Evolutionary conservation across 2,329 filamentous ascomycete genomes (phyloP).

Genomic region (Ophiostoma piceae): DNA sequence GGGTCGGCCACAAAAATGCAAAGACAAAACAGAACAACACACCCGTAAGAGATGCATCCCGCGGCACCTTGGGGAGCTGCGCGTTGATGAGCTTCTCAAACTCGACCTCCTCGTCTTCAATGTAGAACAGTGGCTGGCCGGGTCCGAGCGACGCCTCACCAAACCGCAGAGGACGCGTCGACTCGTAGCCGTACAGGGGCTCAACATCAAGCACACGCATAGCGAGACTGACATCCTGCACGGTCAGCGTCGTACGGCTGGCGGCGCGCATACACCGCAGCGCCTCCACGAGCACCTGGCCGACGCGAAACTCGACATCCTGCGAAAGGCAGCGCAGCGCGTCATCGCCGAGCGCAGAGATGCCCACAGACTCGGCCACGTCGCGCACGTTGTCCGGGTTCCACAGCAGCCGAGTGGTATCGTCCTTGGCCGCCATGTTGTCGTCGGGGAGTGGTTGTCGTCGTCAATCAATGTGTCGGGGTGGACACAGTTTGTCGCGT

Average conservation of each 20-base stretch:
- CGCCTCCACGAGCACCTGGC: conserved; percentile 88
- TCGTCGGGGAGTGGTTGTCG: background rate
- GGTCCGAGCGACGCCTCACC: conserved; percentile 91
- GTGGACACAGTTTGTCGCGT: background rate
- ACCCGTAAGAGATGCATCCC: conserved; percentile 69
- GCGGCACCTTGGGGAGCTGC: conserved; percentile 85
- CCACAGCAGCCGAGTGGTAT: conserved; percentile 59
- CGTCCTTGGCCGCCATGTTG: conserved; percentile 20
- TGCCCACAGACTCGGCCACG: conserved; percentile 92
- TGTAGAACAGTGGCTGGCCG: conserved; percentile 91
- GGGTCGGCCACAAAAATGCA: no score
- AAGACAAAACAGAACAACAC: background rate
- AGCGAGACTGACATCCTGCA: conserved; percentile 83
- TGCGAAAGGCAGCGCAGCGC: conserved; percentile 81
- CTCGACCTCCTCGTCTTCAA: conserved; percentile 97
- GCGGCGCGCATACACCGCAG: conserved; percentile 94
- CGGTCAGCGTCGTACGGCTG: conserved; percentile 78
- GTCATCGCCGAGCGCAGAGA: conserved; percentile 74
- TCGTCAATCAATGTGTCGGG: background rate
- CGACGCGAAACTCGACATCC: conserved; percentile 91
- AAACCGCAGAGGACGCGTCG: conserved; percentile 79
- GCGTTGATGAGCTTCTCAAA: conserved; percentile 99
- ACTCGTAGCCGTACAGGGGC: conserved; percentile 93
- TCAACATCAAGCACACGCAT: conserved; percentile 85
- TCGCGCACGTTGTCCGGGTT: conserved; percentile 94